A percentile compares a stretch with the other conserved stretches of the same genome.
Conservation (phyloP, 2,329 filamentous ascomycete genomes). For the Aspergillus hiratsukae region DNA sequence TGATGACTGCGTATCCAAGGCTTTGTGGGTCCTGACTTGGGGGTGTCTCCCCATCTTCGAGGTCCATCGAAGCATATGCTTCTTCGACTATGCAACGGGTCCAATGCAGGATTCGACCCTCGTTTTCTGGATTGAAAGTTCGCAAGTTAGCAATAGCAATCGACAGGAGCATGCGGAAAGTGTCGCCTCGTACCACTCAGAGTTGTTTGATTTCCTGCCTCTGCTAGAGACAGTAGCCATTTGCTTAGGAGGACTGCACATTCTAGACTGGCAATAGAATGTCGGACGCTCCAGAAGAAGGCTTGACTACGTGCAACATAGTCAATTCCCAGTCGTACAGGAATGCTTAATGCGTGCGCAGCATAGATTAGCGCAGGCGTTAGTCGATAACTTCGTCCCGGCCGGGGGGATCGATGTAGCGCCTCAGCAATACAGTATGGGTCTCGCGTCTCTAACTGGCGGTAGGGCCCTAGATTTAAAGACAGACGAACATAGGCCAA, state of each 20-base stretch:
- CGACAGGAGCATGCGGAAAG: neutral
- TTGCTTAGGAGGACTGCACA: slow-evolving; percentile 41
- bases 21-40: slow-evolving; percentile 21
- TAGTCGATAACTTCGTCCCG: slow-evolving; percentile 56
- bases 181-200: slow-evolving; percentile 22
- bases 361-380: slow-evolving; percentile 64
- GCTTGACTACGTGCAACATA: slow-evolving; percentile 34
- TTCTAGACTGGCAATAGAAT: slow-evolving; percentile 33
- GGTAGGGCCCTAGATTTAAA: slow-evolving; percentile 54
- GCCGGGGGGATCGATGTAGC: slow-evolving; percentile 55
- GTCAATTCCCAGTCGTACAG: slow-evolving; percentile 33
- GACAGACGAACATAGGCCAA: slow-evolving; percentile 31
- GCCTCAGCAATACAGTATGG: slow-evolving; percentile 57
- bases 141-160: neutral
- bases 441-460: slow-evolving; percentile 62
- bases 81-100: slow-evolving; percentile 30
- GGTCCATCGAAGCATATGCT: slow-evolving; percentile 29
- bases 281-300: slow-evolving; percentile 36
- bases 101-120: slow-evolving; percentile 29
- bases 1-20: slow-evolving; percentile 27
- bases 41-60: slow-evolving; percentile 21
- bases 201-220: slow-evolving; percentile 21
- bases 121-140: slow-evolving; percentile 21
- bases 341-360: slow-evolving; percentile 63
- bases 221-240: slow-evolving; percentile 39